phyloP scores from a whole-genome alignment of 805 yeast species.

The Maudiozyma bulderi region DNA sequence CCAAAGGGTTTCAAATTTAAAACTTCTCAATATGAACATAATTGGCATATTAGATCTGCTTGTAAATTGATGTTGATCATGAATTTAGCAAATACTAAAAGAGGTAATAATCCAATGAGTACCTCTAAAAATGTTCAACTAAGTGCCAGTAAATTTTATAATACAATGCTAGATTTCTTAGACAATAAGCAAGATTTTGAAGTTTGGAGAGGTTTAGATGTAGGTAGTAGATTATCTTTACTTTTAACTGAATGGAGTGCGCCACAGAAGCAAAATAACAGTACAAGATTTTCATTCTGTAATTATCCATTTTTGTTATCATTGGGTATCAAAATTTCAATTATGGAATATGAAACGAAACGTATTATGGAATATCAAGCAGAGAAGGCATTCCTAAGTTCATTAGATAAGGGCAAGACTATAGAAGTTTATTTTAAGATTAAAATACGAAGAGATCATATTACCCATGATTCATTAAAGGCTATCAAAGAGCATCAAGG shows the following conservation, averaged over 20 bases:
- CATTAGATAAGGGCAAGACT: conserved; percentile 52
- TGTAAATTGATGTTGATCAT: conserved; percentile 48
- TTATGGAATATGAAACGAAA: conserved; percentile 74
- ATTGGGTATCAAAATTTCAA: conserved; percentile 70
- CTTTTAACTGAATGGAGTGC: background rate
- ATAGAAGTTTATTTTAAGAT: conserved; percentile 63
- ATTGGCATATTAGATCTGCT: conserved; percentile 74
- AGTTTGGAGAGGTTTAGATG: conserved; percentile 41
- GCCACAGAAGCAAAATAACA: background rate
- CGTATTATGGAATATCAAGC: conserved; percentile 78
- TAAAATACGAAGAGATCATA: conserved; percentile 53
- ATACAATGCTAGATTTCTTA: conserved; percentile 70
- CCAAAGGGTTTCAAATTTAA: conserved; percentile 17
- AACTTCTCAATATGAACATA: conserved; percentile 48
- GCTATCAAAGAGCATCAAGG: conserved; percentile 44
- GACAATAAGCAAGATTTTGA: conserved; percentile 75
- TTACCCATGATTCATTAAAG: conserved; percentile 67
- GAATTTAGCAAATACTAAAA: conserved; percentile 39
- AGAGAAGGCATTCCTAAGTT: conserved; percentile 76
- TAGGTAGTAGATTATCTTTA: background rate
- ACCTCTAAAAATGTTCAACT: conserved; percentile 23
- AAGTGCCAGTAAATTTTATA: conserved; percentile 43
- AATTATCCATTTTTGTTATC: conserved; percentile 76
- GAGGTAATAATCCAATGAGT: background rate
- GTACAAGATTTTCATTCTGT: conserved; percentile 43